Percentiles rank a stretch among this genome's conserved stretches.
phyloP scores from a whole-genome alignment of 306 rosid species.

The Prunus salicina region DNA sequence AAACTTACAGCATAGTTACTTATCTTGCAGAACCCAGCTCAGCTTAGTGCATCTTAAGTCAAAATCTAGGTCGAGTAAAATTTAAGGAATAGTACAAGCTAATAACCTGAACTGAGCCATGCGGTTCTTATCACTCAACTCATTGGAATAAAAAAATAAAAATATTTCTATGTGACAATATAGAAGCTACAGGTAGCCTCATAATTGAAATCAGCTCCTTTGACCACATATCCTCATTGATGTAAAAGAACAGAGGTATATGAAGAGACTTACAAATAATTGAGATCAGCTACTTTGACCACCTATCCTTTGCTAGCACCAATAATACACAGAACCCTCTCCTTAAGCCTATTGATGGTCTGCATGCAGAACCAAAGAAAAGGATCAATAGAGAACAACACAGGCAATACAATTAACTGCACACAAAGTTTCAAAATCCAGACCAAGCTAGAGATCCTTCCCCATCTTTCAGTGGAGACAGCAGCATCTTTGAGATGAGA shows the following conservation, averaged over 20 bases:
- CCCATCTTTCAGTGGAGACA: constrained; percentile 61
- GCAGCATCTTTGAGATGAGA: constrained; percentile 71
- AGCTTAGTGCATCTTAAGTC: neutral
- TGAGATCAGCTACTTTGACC: neutral
- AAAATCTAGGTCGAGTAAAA: neutral
- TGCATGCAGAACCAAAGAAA: constrained; percentile 32
- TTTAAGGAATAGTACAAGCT: neutral
- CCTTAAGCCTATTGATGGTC: constrained; percentile 44
- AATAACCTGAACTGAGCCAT: too few relatives aligned
- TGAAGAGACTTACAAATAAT: neutral
- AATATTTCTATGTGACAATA: neutral
- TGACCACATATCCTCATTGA: neutral
- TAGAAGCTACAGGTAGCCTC: neutral
- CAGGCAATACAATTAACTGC: constrained; percentile 3
- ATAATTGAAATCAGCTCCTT: neutral
- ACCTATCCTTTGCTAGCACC: neutral
- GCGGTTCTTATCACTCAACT: neutral
- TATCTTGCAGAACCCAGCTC: neutral
- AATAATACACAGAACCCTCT: constrained; percentile 19
- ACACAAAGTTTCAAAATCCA: constrained; percentile 23
- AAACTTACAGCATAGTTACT: too few relatives aligned
- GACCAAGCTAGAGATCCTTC: constrained; percentile 49
- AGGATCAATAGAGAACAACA: constrained; percentile 13
- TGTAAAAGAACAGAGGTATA: neutral
- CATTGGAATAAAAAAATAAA: neutral